Evolutionary conservation across 106 monocot species (phyloP).

Genomic region (Acanthochlamys bracteata): DNA sequence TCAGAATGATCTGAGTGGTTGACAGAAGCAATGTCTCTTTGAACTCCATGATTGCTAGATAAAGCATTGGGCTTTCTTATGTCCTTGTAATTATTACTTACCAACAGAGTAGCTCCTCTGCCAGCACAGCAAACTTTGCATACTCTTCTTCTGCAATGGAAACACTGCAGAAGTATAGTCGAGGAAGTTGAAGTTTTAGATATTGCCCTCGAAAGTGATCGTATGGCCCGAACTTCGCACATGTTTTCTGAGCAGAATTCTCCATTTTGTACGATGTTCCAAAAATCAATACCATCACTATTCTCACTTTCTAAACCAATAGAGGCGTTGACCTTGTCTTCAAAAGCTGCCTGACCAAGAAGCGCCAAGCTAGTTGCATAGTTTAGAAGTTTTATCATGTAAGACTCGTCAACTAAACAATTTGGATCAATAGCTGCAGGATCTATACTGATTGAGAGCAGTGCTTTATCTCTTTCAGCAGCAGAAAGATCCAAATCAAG

Average conservation of each 20-base stretch:
- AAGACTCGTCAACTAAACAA: conserved; percentile 47
- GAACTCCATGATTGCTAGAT: conserved; percentile 44
- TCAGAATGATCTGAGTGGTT: conserved; percentile 22
- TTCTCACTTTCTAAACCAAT: conserved; percentile 55
- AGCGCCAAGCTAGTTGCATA: conserved; percentile 57
- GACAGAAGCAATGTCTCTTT: conserved; percentile 22
- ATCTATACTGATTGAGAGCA: conserved; percentile 61
- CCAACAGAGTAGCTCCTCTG: conserved; percentile 64
- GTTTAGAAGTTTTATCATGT: conserved; percentile 46
- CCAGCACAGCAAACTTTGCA: conserved; percentile 93
- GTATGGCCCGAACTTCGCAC: conserved; percentile 58
- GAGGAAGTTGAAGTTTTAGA: conserved; percentile 4
- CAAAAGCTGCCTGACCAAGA: conserved; percentile 61
- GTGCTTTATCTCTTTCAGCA: conserved; percentile 80
- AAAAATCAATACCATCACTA: conserved; percentile 61
- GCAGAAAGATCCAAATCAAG: conserved; percentile 64
- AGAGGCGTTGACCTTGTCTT: conserved; percentile 76
- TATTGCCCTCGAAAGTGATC: conserved; percentile 13
- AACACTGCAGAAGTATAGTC: conserved; percentile 42
- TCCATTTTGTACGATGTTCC: conserved; percentile 62
- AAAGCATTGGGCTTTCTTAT: conserved; percentile 36
- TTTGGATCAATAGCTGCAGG: conserved; percentile 92
- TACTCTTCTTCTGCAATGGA: conserved; percentile 53
- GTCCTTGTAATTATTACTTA: conserved; percentile 46
- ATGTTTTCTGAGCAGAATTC: conserved; percentile 35